Evolutionary conservation across 2,329 filamentous ascomycete species (phyloP).

Genomic region (Chaetomium globosum): DNA sequence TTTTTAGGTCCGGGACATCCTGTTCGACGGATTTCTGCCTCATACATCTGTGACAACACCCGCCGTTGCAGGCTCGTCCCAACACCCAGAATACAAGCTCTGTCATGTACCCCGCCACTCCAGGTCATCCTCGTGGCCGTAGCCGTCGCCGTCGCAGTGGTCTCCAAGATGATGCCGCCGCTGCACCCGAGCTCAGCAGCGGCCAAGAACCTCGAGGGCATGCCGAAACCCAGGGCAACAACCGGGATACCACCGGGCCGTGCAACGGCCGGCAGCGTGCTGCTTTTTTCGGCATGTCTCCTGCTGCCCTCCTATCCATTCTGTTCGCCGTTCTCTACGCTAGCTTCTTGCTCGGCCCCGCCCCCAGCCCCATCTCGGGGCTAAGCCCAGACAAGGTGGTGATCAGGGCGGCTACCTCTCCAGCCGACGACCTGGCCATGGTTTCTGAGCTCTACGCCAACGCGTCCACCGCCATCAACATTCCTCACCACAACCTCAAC

Average conservation of each 20-base stretch:
- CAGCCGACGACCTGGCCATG: background rate
- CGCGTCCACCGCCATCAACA: background rate
- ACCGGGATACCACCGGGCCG: background rate
- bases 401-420: background rate
- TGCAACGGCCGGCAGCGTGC: no score
- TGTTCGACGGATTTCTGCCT: background rate
- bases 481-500: background rate
- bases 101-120: background rate
- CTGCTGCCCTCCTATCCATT: background rate
- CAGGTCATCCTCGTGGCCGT: background rate
- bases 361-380: background rate
- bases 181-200: background rate
- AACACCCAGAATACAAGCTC: background rate
- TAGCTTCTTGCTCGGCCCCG: background rate
- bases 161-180: background rate
- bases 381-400: background rate
- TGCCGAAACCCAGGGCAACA: background rate
- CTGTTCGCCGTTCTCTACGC: background rate
- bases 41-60: background rate
- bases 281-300: background rate
- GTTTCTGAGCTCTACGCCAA: background rate
- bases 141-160: background rate
- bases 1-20: no score
- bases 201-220: background rate
- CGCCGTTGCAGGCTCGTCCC: background rate